A percentile compares a stretch with the other conserved stretches of the same genome.
phyloP scores from a whole-genome alignment of 139 green algal species.

The Tetradesmus obliquus region DNA sequence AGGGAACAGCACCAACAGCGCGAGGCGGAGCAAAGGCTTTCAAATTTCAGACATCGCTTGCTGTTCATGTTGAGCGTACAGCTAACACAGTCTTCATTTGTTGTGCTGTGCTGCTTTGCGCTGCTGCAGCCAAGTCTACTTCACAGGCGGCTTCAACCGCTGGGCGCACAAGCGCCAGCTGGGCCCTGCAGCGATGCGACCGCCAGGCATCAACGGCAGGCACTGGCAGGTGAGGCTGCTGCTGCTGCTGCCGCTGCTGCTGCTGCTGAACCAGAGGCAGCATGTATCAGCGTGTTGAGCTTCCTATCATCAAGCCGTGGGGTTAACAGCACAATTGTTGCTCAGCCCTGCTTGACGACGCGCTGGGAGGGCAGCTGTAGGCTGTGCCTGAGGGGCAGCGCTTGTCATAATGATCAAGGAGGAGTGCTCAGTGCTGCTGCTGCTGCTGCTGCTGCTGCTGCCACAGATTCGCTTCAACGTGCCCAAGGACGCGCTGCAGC shows the following conservation, averaged over 20 bases:
- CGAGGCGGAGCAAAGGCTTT: too few relatives aligned
- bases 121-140: conserved; percentile 81
- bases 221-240: conserved; percentile 57
- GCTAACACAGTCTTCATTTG: not conserved
- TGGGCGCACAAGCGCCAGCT: conserved; percentile 73
- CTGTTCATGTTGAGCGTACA: too few relatives aligned
- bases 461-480: conserved; percentile 56
- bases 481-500: conserved; percentile 87
- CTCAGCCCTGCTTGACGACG: too few relatives aligned
- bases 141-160: conserved; percentile 91
- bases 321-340: too few relatives aligned
- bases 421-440: not conserved
- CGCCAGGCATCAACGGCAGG: conserved; percentile 51
- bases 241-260: not conserved
- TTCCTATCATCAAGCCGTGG: too few relatives aligned
- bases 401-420: not conserved
- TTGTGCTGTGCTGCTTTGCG: conserved; percentile 68
- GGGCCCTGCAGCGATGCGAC: conserved; percentile 72
- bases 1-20: too few relatives aligned
- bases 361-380: not conserved
- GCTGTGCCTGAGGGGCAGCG: not conserved
- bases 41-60: too few relatives aligned
- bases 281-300: too few relatives aligned
- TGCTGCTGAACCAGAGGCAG: too few relatives aligned
- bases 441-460: not conserved